A percentile compares a stretch with the other conserved stretches of the same genome.
Evolutionary conservation across 768 basidiomycete species (phyloP).

Genomic region (Coprinopsis strossmayeri): DNA sequence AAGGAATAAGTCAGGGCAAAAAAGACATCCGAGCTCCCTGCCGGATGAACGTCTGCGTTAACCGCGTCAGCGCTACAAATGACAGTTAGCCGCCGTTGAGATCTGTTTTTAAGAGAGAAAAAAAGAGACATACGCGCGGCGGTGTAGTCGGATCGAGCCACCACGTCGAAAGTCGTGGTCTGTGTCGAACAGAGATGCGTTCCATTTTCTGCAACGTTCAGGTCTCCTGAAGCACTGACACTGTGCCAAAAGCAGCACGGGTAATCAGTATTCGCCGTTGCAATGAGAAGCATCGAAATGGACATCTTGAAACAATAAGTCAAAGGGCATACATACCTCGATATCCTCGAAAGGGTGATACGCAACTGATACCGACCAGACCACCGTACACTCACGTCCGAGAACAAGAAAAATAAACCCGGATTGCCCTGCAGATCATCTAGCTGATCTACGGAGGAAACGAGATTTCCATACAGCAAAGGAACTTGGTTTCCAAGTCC

Average conservation of each 20-base stretch:
- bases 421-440: slow-evolving; percentile 74
- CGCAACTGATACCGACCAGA: slow-evolving; percentile 72
- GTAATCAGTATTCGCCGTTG: too few species aligned
- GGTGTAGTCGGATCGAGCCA: slow-evolving; percentile 64
- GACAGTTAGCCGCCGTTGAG: slow-evolving; percentile 6
- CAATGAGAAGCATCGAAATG: too few species aligned
- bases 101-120: background rate
- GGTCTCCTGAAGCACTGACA: slow-evolving; percentile 31
- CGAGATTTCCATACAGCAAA: slow-evolving; percentile 79
- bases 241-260: background rate
- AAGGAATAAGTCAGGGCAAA: slow-evolving; percentile 25
- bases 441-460: slow-evolving; percentile 74
- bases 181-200: slow-evolving; percentile 63
- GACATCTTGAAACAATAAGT: background rate
- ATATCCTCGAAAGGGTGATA: slow-evolving; percentile 66
- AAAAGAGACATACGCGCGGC: slow-evolving; percentile 61
- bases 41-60: slow-evolving; percentile 46
- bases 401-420: slow-evolving; percentile 86
- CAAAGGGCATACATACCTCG: slow-evolving; percentile 46
- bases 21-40: slow-evolving; percentile 43
- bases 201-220: slow-evolving; percentile 46
- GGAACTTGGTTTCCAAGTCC: slow-evolving; percentile 44
- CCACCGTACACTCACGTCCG: slow-evolving; percentile 82
- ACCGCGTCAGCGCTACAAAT: slow-evolving; percentile 35
- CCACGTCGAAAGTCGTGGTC: slow-evolving; percentile 75